Base-by-base conservation (phyloP, 345 rosid species). In the Eucalyptus cloeziana region DNA sequence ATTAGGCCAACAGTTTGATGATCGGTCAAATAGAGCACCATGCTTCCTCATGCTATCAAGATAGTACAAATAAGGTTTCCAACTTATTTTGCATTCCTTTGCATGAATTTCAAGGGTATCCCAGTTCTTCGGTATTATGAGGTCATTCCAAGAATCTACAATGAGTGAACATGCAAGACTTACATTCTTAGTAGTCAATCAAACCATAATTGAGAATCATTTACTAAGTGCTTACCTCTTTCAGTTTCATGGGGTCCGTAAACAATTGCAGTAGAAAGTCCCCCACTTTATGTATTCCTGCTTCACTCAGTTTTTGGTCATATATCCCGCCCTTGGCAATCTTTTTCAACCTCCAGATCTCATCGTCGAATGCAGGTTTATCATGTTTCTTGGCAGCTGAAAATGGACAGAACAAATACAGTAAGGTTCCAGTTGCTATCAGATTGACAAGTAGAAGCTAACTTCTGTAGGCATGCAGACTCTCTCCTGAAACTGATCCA, bases 291-390 rank as follows among this genome's bases (percentile, higher is more conserved):
- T 27, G 88, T 43, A 96, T 93, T 56, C 98, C 97, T 64, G 94
- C 96, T 92, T 93, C 93, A 60, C 86, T 95, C 87, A 96, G 94
- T 92, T 95, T 96, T 94, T 94, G 94, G 91, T 93, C 97, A 87
- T 93, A 95, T 12, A 93, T 92, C 15, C 99, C 99, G 85, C 92
- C 99, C 86, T 96, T 97, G 45, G 97, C 99, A 76, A 96, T 96
- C 91, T 90, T 95, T 88, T 97, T 95, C 94, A 97, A 91, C 92
- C 99, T 94, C 99, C 99, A 97, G 12, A 97, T 95, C 83, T 96
- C 98, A 93, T 97, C 99, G 62, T 92, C 89, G 71, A 92, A 86
- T 49, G 96, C 94, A 69, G 99, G 98, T 19, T 94, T 95, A 83
- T 96, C 91, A 90, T 96, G 97, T 92, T 97, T 97, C 93, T 94